Evolutionary conservation across 139 green algal species (phyloP), one percentile per base, ranked within the genome.

Genomic region (Chloropicon primus): DNA sequence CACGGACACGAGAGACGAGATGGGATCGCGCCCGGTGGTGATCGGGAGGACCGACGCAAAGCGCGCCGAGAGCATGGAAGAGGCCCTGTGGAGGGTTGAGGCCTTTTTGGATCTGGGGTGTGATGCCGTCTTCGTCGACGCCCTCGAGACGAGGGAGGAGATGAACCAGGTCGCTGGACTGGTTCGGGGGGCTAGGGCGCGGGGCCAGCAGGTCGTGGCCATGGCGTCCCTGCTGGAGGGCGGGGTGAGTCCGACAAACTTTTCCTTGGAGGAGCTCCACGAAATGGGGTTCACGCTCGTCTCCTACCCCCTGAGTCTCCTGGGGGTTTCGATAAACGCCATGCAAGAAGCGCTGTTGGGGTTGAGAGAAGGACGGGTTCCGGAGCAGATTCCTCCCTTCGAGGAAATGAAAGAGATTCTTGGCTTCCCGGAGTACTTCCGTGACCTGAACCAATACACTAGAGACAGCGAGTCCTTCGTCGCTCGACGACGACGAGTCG

Each of bases 101-200:
- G 94, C 93, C 2, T 98, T 97, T 62, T 5, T 17, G 10, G 41
- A 62, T 17, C 41, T 62, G 5, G 94, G 94, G 1, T 93, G 93
- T 0, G 94, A 98, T 83, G 85, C 96, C 21, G 76, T 98, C 1
- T 98, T 98, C 83, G 92, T 98, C 27, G 94, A 98, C 74, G 94
- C 94, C 2, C 84, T 98, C 76, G 87, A 87, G 75, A 89, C 77
- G 53, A 81, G 82, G 74, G 82, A 94, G 54, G 91, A 96, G 80
- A 76, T 96, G 74, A 25, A 79, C 5, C 22, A 85, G 10, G 84
- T 94, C 3, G 89, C 84, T 1, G 86, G 82, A 27, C 91, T 86
- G 5, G 0, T 87, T 97, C 54, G 88, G 82, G 62, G 0, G 74
- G 0, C 74, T 86, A 28, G 80, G 87, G 1, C 81, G 74, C 10